Percentiles rank a stretch among this genome's conserved stretches.
These are phyloP conservation scores for Malassezia japonica DNA, from an alignment of 1,284 basidiomycete genomes.

Conservation along the genomic window DNA sequence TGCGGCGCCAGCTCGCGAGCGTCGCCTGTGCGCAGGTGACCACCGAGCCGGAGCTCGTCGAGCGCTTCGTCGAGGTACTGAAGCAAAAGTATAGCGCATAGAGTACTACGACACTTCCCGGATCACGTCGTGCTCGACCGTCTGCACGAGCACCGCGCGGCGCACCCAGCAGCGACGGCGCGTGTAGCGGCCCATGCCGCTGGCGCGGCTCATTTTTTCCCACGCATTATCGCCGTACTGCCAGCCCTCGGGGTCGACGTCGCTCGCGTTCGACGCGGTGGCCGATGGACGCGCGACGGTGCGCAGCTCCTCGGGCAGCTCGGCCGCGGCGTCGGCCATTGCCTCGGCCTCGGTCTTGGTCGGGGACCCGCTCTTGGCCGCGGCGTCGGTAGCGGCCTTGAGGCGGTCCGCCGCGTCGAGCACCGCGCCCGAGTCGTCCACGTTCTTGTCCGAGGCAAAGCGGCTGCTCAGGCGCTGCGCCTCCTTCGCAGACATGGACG, in stretches of 20 bases:
- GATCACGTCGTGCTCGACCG: conserved; percentile 29
- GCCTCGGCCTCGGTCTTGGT: neutral
- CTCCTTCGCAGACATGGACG: conserved; percentile 3
- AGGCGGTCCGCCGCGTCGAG: conserved; percentile 6
- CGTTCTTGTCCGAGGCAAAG: neutral
- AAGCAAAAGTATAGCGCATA: conserved; percentile 1
- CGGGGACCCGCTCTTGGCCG: neutral
- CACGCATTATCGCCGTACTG: conserved; percentile 92
- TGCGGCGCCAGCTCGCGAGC: conserved; percentile 66
- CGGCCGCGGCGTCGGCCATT: neutral
- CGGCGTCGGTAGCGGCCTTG: neutral
- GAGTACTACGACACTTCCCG: neutral
- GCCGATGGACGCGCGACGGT: neutral
- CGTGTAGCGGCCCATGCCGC: conserved; percentile 65
- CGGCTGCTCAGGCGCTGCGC: conserved; percentile 10
- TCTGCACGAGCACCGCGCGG: conserved; percentile 47
- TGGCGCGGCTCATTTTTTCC: conserved; percentile 67
- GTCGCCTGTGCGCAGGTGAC: conserved; percentile 22
- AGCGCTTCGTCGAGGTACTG: conserved; percentile 11
- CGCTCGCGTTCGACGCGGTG: conserved; percentile 6
- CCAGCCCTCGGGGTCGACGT: conserved; percentile 81
- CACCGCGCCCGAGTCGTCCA: neutral
- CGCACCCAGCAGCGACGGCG: conserved; percentile 49
- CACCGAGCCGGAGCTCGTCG: conserved; percentile 12
- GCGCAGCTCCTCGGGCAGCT: conserved; percentile 4